Evolutionary conservation across 805 yeast genomes (phyloP).

Genomic region (Starmerella lactis-condensi): DNA sequence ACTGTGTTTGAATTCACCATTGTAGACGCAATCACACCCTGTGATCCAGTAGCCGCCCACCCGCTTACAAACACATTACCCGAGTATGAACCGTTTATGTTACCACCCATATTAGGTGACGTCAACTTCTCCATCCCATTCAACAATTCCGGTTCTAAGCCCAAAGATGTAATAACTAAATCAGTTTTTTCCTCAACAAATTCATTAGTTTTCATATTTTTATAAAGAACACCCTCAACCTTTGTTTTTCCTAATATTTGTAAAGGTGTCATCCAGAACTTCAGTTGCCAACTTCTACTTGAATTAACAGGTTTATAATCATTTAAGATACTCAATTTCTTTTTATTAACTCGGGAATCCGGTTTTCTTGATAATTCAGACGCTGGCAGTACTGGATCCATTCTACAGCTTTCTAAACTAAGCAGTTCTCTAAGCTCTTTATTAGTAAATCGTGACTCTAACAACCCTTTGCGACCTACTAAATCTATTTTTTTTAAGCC

Average conservation of each 20-base stretch:
- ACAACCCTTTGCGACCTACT: constrained; percentile 70
- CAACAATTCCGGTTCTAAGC: too few species aligned
- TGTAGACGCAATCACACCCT: constrained; percentile 80
- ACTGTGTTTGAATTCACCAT: constrained; percentile 69
- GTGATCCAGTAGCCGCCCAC: constrained; percentile 76
- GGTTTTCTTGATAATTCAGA: constrained; percentile 1
- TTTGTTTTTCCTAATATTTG: constrained; percentile 28
- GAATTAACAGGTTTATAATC: background rate
- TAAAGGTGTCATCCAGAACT: constrained; percentile 50
- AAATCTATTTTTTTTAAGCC: constrained; percentile 47
- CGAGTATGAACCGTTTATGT: too few species aligned
- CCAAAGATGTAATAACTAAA: constrained; percentile 53
- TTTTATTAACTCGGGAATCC: constrained; percentile 11
- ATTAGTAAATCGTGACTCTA: constrained; percentile 77
- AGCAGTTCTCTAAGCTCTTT: constrained; percentile 78
- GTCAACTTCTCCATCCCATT: too few species aligned
- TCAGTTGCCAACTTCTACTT: constrained; percentile 40
- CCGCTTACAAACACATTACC: constrained; percentile 54
- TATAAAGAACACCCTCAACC: constrained; percentile 32
- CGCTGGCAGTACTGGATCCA: constrained; percentile 10
- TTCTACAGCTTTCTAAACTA: constrained; percentile 15
- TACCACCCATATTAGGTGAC: too few species aligned
- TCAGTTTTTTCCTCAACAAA: constrained; percentile 33
- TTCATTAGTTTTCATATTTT: constrained; percentile 28
- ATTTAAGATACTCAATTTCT: constrained; percentile 12